Evolutionary conservation across 352 stramenopile species (phyloP).

Genomic region (Globisporangium cylindrosporum): DNA sequence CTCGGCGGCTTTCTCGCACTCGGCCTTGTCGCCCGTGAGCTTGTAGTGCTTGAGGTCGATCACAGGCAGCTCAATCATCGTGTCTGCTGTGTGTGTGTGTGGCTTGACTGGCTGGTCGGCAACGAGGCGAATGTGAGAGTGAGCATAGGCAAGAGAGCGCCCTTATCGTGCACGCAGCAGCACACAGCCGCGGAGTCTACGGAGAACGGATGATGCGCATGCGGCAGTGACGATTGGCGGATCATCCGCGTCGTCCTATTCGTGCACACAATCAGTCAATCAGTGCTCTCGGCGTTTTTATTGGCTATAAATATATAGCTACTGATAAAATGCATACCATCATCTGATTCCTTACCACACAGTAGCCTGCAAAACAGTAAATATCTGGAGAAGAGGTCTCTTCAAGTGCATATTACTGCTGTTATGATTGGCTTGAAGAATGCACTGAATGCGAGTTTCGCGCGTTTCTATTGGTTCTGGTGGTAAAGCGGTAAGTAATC

Average conservation of each 20-base stretch:
- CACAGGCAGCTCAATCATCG: slow-evolving; percentile 76
- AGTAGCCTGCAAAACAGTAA: not conserved
- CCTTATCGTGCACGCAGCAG: not conserved
- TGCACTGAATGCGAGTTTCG: slow-evolving; percentile 10
- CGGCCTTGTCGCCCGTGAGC: slow-evolving; percentile 52
- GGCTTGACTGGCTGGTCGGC: slow-evolving; percentile 11
- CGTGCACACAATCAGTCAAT: not conserved
- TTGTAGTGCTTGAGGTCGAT: slow-evolving; percentile 85
- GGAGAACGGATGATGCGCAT: not conserved
- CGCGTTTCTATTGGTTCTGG: slow-evolving; percentile 12
- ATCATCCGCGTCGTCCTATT: not conserved
- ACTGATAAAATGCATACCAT: not conserved
- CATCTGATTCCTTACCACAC: not conserved
- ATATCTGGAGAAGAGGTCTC: not conserved
- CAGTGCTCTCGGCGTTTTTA: not conserved
- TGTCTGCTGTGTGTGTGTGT: slow-evolving; percentile 2
- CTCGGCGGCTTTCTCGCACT: slow-evolving; percentile 76
- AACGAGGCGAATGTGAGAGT: slow-evolving; percentile 13
- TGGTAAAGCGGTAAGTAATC: slow-evolving; percentile 10
- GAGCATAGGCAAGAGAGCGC: not conserved
- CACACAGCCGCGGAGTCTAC: not conserved
- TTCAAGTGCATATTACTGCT: not conserved
- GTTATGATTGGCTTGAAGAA: slow-evolving; percentile 9
- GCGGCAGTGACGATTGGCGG: slow-evolving; percentile 1
- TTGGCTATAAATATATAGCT: not conserved